phyloP scores from a whole-genome alignment of 495 filamentous ascomycete species.

The Annulohypoxylon stygium region DNA sequence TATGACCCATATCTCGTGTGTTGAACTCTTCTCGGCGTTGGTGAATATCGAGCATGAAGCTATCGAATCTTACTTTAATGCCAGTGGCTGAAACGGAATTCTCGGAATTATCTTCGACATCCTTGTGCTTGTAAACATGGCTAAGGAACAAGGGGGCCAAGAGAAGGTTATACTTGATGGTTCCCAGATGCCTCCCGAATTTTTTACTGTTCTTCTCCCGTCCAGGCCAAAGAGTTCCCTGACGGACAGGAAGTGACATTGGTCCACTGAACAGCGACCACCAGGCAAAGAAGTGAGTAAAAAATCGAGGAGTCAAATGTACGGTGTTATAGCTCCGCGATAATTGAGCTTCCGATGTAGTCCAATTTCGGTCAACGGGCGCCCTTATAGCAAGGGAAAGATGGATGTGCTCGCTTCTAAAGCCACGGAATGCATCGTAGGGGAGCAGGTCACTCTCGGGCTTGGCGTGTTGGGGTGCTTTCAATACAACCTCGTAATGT shows the following conservation, averaged over 20 bases:
- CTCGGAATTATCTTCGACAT: constrained; percentile 85
- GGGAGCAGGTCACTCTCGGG: constrained; percentile 61
- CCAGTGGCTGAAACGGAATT: constrained; percentile 90
- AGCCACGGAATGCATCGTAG: constrained; percentile 94
- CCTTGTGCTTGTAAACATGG: constrained; percentile 98
- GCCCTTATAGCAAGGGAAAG: constrained; percentile 90
- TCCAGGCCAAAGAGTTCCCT: constrained; percentile 90
- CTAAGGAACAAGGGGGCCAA: constrained; percentile 93
- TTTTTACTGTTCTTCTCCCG: constrained; percentile 97
- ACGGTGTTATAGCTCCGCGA: constrained; percentile 94
- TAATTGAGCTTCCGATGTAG: constrained; percentile 74
- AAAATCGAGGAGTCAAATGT: constrained; percentile 93
- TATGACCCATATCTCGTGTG: constrained; percentile 77
- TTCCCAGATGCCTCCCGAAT: constrained; percentile 94
- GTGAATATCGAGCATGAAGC: constrained; percentile 95
- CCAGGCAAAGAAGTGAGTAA: constrained; percentile 98
- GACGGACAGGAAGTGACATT: constrained; percentile 94
- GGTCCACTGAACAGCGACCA: constrained; percentile 96
- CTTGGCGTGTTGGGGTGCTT: constrained; percentile 79
- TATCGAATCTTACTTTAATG: constrained; percentile 92
- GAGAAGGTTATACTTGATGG: constrained; percentile 95
- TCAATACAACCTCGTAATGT: constrained; percentile 92
- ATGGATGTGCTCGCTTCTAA: constrained; percentile 95
- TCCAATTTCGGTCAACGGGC: constrained; percentile 84
- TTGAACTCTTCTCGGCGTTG: constrained; percentile 92